phyloP scores from a whole-genome alignment of 2,329 filamentous ascomycete genomes.

The Cyphellophora attinorum region DNA sequence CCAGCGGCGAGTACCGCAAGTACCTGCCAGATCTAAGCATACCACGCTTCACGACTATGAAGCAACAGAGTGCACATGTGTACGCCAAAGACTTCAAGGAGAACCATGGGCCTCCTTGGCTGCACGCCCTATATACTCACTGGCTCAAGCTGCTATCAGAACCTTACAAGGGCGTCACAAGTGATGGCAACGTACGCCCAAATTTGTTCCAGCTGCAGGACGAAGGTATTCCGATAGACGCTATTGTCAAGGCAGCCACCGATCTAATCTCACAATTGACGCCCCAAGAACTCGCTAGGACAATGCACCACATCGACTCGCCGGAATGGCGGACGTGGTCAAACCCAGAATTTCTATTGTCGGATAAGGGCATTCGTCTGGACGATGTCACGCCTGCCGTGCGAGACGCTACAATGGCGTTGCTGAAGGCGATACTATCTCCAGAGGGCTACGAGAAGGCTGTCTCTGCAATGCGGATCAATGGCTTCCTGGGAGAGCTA shows the following conservation, averaged over 20 bases:
- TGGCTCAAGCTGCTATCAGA: slow-evolving; percentile 51
- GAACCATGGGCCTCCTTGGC: slow-evolving; percentile 54
- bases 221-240: slow-evolving; percentile 50
- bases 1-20: slow-evolving; percentile 39
- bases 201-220: slow-evolving; percentile 52
- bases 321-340: slow-evolving; percentile 62
- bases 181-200: slow-evolving; percentile 49
- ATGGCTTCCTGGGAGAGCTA: slow-evolving; percentile 63
- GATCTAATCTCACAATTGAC: slow-evolving; percentile 38
- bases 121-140: slow-evolving; percentile 51
- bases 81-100: slow-evolving; percentile 55
- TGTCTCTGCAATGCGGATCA: slow-evolving; percentile 60
- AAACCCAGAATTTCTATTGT: slow-evolving; percentile 65
- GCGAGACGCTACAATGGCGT: slow-evolving; percentile 41
- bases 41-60: slow-evolving; percentile 54
- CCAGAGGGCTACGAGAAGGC: slow-evolving; percentile 65
- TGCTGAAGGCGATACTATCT: slow-evolving; percentile 53
- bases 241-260: slow-evolving; percentile 45
- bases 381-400: slow-evolving; percentile 47
- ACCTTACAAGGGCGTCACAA: slow-evolving; percentile 62
- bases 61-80: slow-evolving; percentile 51
- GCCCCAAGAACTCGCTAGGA: slow-evolving; percentile 37
- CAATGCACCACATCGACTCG: slow-evolving; percentile 56
- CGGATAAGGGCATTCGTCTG: slow-evolving; percentile 59
- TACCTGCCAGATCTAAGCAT: slow-evolving; percentile 53